These are phyloP conservation scores for Ramalina peruviana DNA, from an alignment of 495 filamentous ascomycete genomes.

Conservation along the genomic window DNA sequence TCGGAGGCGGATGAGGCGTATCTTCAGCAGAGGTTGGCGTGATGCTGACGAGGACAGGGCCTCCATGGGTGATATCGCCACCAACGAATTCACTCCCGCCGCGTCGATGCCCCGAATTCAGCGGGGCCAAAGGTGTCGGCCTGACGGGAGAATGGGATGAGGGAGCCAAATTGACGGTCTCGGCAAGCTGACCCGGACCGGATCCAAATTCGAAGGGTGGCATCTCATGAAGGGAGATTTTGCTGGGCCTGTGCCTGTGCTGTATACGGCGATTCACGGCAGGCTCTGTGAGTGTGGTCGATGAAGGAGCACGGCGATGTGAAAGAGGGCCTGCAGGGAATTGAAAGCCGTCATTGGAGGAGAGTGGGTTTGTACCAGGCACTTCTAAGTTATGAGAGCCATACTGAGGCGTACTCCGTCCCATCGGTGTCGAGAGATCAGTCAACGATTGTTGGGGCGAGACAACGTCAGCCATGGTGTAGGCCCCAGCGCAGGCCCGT, in stretches of 20 bases:
- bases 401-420: too few species aligned
- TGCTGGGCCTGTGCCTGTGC: neutral
- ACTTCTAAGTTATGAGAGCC: too few species aligned
- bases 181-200: constrained; percentile 1
- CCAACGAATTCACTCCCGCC: constrained; percentile 76
- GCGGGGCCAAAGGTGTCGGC: constrained; percentile 10
- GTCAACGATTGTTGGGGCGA: too few species aligned
- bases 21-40: constrained; percentile 35
- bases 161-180: constrained; percentile 1
- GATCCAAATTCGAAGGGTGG: constrained; percentile 22
- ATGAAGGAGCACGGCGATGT: too few species aligned
- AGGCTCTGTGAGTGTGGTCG: too few species aligned
- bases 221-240: constrained; percentile 16
- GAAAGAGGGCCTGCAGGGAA: too few species aligned
- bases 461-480: neutral
- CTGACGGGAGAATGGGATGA: constrained; percentile 22
- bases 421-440: too few species aligned
- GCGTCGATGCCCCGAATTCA: constrained; percentile 44
- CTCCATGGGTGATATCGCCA: constrained; percentile 48
- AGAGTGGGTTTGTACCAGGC: too few species aligned
- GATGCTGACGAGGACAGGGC: constrained; percentile 44
- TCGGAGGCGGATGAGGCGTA: constrained; percentile 32
- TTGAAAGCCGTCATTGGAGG: too few species aligned
- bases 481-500: neutral
- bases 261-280: too few species aligned